Conservation (phyloP, 2,329 filamentous ascomycete species). For the Pseudogymnoascus sp. region DNA sequence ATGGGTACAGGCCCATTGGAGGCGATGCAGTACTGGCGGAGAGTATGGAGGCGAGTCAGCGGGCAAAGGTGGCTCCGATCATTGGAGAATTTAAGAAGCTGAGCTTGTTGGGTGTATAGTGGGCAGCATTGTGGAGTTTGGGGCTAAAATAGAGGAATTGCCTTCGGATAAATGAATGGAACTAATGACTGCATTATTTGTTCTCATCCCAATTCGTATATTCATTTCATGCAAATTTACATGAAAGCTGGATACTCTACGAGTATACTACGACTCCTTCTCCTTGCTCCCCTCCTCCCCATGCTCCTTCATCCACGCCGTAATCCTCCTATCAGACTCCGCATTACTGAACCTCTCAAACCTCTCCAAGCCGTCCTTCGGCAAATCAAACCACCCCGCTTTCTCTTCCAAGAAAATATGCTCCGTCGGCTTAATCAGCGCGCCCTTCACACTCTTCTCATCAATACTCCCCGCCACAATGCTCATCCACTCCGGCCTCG, state of each 20-base stretch:
- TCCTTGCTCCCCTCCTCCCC: background rate
- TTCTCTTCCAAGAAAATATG: slow-evolving; percentile 40
- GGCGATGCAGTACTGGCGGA: slow-evolving; percentile 28
- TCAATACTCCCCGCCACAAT: slow-evolving; percentile 36
- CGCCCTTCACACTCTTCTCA: slow-evolving; percentile 29
- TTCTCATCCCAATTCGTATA: background rate
- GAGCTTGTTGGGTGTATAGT: slow-evolving; percentile 28
- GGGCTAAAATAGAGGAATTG: slow-evolving; percentile 3
- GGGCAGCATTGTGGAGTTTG: slow-evolving; percentile 3
- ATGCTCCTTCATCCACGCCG: slow-evolving; percentile 21
- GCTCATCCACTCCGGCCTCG: slow-evolving; percentile 24
- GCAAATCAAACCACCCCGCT: slow-evolving; percentile 31
- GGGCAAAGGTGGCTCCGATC: slow-evolving; percentile 24
- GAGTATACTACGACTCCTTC: background rate
- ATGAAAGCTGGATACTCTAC: background rate
- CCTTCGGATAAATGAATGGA: slow-evolving; percentile 6
- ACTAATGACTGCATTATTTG: background rate
- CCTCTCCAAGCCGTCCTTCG: slow-evolving; percentile 29
- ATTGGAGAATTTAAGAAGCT: slow-evolving; percentile 36
- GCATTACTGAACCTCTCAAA: slow-evolving; percentile 20
- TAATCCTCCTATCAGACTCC: slow-evolving; percentile 19
- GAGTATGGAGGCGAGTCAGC: slow-evolving; percentile 23
- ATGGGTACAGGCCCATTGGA: slow-evolving; percentile 23
- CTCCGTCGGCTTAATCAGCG: slow-evolving; percentile 23
- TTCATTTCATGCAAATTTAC: background rate